Evolutionary conservation across 1,284 basidiomycete species (phyloP).

Genomic region (Thelephora terrestris): DNA sequence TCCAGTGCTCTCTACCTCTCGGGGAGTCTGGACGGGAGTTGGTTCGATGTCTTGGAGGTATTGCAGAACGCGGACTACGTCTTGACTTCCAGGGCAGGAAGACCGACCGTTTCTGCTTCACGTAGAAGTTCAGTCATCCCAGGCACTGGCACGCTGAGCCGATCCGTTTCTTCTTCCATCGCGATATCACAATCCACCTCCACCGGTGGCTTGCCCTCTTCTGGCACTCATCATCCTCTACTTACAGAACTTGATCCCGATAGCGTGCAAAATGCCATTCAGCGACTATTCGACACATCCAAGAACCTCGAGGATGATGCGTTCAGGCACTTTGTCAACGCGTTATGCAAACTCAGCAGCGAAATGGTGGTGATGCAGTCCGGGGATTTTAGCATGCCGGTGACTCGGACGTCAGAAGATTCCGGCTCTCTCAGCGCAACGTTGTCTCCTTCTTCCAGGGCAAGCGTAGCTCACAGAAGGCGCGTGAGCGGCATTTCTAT

Average conservation of each 20-base stretch:
- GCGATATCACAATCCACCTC: slow-evolving; percentile 10
- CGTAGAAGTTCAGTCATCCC: slow-evolving; percentile 25
- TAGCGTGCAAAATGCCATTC: slow-evolving; percentile 61
- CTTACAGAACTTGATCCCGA: slow-evolving; percentile 71
- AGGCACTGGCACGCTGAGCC: slow-evolving; percentile 21
- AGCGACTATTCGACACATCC: slow-evolving; percentile 75
- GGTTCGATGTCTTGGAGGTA: slow-evolving; percentile 86
- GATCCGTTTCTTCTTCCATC: slow-evolving; percentile 26
- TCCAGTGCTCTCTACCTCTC: slow-evolving; percentile 75
- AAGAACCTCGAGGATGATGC: slow-evolving; percentile 76
- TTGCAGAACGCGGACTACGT: slow-evolving; percentile 92
- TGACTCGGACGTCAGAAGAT: slow-evolving; percentile 20
- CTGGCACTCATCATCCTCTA: slow-evolving; percentile 39
- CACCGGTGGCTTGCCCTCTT: slow-evolving; percentile 2
- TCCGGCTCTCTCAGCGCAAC: slow-evolving; percentile 27
- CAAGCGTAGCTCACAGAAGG: slow-evolving; percentile 41
- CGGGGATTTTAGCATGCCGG: slow-evolving; percentile 23
- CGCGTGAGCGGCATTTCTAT: slow-evolving; percentile 80
- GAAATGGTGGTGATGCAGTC: slow-evolving; percentile 86
- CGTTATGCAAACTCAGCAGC: slow-evolving; percentile 76
- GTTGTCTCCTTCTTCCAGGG: slow-evolving; percentile 32
- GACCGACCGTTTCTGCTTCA: slow-evolving; percentile 19
- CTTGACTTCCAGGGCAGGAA: slow-evolving; percentile 46
- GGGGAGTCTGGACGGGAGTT: slow-evolving; percentile 76
- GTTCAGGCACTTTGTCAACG: slow-evolving; percentile 73